Evolutionary conservation across 2,329 filamentous ascomycete genomes (phyloP), one percentile per base, ranked within the genome.

Genomic region (Raffaelea ambrosiae): DNA sequence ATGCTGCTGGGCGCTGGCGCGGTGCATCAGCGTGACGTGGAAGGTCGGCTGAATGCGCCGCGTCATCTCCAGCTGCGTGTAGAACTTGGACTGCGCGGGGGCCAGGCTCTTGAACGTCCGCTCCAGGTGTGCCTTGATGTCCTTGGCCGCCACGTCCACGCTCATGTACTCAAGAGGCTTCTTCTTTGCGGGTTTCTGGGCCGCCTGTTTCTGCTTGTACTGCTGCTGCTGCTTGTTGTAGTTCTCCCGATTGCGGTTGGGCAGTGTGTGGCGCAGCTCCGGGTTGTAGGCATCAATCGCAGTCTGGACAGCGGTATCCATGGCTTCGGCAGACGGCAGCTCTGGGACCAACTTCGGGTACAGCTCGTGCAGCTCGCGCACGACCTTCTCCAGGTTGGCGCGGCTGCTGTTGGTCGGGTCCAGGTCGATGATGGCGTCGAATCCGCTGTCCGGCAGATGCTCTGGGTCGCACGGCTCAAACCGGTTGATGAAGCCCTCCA

Each of bases 21-120:
- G 83, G 65, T 98, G 93, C 63, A 96, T 88, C 36, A 98, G 76
- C 0, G 93, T 98, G 49, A 98, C 87, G 62, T 98, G 93, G 63
- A 97, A 98, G 38, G 82, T 75, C n/a, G 75, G 61, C 64, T 97
- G 91, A 5, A 97, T 68, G 47, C 93, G 86, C 19, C 83, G 76
- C 3, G 74, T 76, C 55, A 84, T 75, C 63, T 85, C 78, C 31
- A 98, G 76, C 49, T 87, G 79, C 57, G 76, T 78, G 69, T 86
- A 98, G 59, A 95, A 83, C 20, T 69, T 72, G n/a, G 78, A 69
- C 16, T 77, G 67, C 4, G 79, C 65, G 0, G 77, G 58, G 3
- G 66, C 62, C 5, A 72, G 66, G 5, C 69, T 66, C 20, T 70
- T 68, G 63, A 98, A 96, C 14, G 84, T 69, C 44, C 77, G 76